Conservation (phyloP, 139 green algal genomes). For the Asterochloris sp. region DNA sequence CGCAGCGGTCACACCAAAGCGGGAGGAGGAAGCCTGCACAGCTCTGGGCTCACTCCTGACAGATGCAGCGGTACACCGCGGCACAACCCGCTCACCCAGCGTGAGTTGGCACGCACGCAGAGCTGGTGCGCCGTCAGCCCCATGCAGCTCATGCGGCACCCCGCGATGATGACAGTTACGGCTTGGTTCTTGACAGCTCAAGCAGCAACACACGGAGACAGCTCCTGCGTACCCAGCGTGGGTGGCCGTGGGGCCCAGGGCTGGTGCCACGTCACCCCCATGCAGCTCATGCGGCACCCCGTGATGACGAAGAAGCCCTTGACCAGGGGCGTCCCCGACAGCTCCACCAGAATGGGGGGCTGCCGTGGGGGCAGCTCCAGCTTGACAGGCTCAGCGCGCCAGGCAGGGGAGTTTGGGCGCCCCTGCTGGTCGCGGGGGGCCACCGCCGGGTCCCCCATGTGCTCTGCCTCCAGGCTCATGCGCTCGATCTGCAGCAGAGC, state of each 20-base stretch:
- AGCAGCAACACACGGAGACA: neutral
- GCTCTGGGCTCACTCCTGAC: neutral
- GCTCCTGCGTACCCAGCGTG: constrained; percentile 2
- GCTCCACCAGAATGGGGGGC: constrained; percentile 20
- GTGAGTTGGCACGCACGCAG: neutral
- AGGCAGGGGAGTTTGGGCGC: neutral
- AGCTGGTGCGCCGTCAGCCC: neutral
- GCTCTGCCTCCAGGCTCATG: constrained; percentile 26
- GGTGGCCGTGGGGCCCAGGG: constrained; percentile 26
- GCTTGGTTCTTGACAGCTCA: neutral
- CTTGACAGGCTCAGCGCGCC: constrained; percentile 11
- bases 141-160: neutral
- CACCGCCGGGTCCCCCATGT: constrained; percentile 27
- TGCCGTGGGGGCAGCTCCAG: constrained; percentile 22
- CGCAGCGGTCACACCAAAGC: no score
- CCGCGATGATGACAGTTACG: neutral
- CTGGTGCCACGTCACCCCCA: constrained; percentile 44
- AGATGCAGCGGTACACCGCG: neutral
- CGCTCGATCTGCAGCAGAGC: constrained; percentile 22
- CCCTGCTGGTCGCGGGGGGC: constrained; percentile 23
- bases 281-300: constrained; percentile 37
- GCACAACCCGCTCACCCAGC: neutral
- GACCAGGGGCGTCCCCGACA: constrained; percentile 36
- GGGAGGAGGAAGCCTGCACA: no score
- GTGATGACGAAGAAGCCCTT: constrained; percentile 46